Evolutionary conservation across 257 asterid species (phyloP).

Genomic region (Cordia subcordata): DNA sequence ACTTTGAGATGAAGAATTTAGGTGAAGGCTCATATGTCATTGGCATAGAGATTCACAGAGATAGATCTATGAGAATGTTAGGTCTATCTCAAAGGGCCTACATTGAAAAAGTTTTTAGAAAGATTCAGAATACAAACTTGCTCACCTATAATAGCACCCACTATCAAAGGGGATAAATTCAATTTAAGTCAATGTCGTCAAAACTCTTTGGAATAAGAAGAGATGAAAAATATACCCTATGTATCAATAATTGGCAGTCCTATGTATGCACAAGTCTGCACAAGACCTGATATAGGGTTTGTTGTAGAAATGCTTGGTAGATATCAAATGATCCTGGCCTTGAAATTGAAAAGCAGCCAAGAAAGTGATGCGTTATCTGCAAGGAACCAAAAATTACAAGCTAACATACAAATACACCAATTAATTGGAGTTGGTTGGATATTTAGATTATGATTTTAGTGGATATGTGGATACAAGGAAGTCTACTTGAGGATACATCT

Average conservation of each 20-base stretch:
- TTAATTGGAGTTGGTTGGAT: background rate
- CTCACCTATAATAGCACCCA: background rate
- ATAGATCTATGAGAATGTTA: background rate
- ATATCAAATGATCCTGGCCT: background rate
- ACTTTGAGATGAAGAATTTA: conserved; percentile 1
- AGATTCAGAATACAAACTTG: background rate
- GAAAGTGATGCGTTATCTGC: background rate
- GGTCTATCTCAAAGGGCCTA: conserved; percentile 5
- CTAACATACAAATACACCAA: background rate
- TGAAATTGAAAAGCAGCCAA: background rate
- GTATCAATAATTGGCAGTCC: background rate
- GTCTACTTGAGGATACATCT: background rate
- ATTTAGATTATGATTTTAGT: background rate
- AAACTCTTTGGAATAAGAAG: background rate
- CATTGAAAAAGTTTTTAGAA: background rate
- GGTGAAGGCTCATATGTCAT: background rate
- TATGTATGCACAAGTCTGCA: background rate
- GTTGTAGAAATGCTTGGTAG: background rate
- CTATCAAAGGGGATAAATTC: background rate
- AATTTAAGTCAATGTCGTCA: background rate
- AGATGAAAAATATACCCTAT: background rate
- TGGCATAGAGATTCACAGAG: conserved; percentile 8
- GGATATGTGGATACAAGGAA: background rate
- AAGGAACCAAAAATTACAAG: background rate
- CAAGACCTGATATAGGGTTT: background rate